These are phyloP conservation scores for Lachnellula suecica DNA, from an alignment of 2,329 filamentous ascomycete genomes.

Conservation along the genomic window DNA sequence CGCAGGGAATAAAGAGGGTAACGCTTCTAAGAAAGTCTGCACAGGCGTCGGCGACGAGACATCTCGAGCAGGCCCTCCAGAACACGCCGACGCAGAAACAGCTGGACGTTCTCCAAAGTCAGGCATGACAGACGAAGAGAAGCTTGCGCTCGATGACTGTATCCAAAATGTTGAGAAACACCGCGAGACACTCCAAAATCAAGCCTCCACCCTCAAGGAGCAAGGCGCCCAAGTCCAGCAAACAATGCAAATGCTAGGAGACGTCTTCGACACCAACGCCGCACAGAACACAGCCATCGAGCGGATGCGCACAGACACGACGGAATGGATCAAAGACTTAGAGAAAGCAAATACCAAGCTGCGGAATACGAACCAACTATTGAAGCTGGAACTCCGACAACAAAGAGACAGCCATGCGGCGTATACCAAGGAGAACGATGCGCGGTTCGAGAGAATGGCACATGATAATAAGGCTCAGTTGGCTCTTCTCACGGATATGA, in stretches of 20 bases:
- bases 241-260: constrained; percentile 4
- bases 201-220: background rate
- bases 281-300: constrained; percentile 1
- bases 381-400: background rate
- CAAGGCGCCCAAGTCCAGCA: background rate
- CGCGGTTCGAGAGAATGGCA: background rate
- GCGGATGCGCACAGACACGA: background rate
- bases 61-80: background rate
- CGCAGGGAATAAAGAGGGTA: too few species aligned
- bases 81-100: background rate
- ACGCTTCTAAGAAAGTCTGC: background rate
- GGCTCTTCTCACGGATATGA: background rate
- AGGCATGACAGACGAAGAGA: background rate
- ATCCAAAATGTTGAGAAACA: background rate
- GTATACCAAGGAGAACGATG: background rate
- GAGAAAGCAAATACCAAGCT: constrained; percentile 1
- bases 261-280: constrained; percentile 1
- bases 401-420: background rate
- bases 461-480: background rate
- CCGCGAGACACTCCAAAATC: background rate
- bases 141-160: background rate
- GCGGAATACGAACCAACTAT: background rate
- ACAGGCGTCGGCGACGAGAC: background rate
- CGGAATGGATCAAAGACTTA: constrained; percentile 3
- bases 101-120: background rate